phyloP scores from a whole-genome alignment of 768 basidiomycete genomes.

The Asterophora parasitica region DNA sequence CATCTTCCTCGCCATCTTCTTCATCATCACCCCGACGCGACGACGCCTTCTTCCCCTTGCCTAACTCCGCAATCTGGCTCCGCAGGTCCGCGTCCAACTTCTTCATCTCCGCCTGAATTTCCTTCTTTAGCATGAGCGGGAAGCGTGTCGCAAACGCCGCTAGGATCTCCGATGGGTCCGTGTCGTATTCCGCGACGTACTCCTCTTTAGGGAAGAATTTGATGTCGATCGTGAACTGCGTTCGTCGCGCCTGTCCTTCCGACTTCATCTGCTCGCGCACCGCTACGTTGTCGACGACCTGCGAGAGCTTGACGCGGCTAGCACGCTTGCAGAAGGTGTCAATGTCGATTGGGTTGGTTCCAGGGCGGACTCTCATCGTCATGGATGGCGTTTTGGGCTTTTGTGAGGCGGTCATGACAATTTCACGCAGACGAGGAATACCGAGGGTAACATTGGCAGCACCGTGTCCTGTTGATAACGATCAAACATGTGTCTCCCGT shows the following conservation, averaged over 20 bases:
- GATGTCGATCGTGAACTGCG: slow-evolving; percentile 77
- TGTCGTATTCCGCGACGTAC: slow-evolving; percentile 78
- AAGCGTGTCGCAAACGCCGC: slow-evolving; percentile 69
- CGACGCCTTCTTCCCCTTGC: slow-evolving; percentile 63
- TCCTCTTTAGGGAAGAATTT: slow-evolving; percentile 84
- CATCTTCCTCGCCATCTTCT: slow-evolving; percentile 46
- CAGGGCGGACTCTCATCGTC: slow-evolving; percentile 68
- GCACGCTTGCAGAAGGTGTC: slow-evolving; percentile 85
- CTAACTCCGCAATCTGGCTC: slow-evolving; percentile 74
- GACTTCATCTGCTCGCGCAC: slow-evolving; percentile 76
- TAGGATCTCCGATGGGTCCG: slow-evolving; percentile 69
- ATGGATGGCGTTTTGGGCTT: slow-evolving; percentile 98
- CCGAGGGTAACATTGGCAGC: slow-evolving; percentile 98
- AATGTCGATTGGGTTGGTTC: slow-evolving; percentile 49
- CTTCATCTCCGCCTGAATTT: slow-evolving; percentile 83
- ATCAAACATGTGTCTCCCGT: not conserved
- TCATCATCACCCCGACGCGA: slow-evolving; percentile 44
- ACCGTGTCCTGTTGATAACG: slow-evolving; percentile 74
- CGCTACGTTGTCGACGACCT: slow-evolving; percentile 76
- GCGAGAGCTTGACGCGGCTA: slow-evolving; percentile 79
- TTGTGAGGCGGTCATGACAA: slow-evolving; percentile 97
- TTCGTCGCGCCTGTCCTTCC: slow-evolving; percentile 64
- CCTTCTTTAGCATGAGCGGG: slow-evolving; percentile 76
- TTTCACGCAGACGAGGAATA: slow-evolving; percentile 97
- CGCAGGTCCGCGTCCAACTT: slow-evolving; percentile 75